Evolutionary conservation across 164 flowering plant species (phyloP).

Genomic region (Stephania cephalantha): DNA sequence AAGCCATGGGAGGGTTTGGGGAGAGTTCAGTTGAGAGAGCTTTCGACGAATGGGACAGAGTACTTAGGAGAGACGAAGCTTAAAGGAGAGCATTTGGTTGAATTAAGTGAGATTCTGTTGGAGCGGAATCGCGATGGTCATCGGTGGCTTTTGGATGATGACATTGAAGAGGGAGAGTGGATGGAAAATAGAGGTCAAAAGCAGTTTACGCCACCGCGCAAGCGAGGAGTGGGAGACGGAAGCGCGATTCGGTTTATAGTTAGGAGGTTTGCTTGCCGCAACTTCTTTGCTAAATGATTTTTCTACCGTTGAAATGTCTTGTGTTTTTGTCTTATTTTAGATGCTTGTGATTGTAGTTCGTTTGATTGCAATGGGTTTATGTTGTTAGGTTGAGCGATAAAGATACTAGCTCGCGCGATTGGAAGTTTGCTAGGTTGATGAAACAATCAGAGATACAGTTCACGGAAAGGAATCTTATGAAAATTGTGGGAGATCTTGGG

Average conservation of each 20-base stretch:
- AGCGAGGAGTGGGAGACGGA: slow-evolving; percentile 34
- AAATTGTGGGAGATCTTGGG: slow-evolving; percentile 66
- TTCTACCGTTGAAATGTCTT: background rate
- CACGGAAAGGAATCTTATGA: slow-evolving; percentile 66
- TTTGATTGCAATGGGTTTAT: background rate
- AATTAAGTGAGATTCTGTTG: slow-evolving; percentile 55
- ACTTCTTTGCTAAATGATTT: too few relatives aligned
- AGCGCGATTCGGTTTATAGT: slow-evolving; percentile 56
- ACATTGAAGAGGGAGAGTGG: slow-evolving; percentile 37
- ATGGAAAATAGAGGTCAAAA: slow-evolving; percentile 17
- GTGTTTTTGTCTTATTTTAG: background rate
- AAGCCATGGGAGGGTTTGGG: slow-evolving; percentile 80
- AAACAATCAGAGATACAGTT: slow-evolving; percentile 64
- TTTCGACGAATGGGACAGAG: slow-evolving; percentile 36
- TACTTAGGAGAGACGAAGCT: slow-evolving; percentile 41
- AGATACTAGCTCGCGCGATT: slow-evolving; percentile 48
- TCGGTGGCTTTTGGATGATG: slow-evolving; percentile 65
- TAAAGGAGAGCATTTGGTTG: slow-evolving; percentile 53
- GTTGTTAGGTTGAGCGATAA: slow-evolving; percentile 46
- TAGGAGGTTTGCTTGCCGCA: slow-evolving; percentile 41
- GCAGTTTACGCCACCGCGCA: slow-evolving; percentile 15
- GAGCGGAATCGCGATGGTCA: slow-evolving; percentile 34
- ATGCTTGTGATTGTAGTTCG: background rate
- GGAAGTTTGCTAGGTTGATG: slow-evolving; percentile 88
- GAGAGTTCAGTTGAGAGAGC: slow-evolving; percentile 36